phyloP scores from a whole-genome alignment of 2,329 filamentous ascomycete genomes.

The Fusarium gaditjirri region DNA sequence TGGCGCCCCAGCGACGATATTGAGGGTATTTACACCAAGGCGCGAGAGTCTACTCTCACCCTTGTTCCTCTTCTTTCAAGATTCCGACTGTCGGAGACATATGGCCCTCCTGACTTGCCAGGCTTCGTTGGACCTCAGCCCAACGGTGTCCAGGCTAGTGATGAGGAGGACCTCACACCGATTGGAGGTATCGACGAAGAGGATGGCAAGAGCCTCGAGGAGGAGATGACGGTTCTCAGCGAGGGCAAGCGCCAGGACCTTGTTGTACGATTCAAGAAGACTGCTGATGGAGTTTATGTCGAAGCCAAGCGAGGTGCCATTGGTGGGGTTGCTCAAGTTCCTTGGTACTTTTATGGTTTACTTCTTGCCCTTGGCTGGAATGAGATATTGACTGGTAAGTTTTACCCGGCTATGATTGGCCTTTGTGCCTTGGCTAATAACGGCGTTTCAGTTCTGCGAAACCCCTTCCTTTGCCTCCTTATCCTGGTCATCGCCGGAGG shows the following conservation, averaged over 20 bases:
- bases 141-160: slow-evolving; percentile 76
- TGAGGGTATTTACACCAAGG: slow-evolving; percentile 91
- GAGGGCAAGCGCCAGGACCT: slow-evolving; percentile 92
- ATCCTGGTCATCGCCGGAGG: slow-evolving; percentile 79
- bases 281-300: slow-evolving; percentile 95
- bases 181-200: slow-evolving; percentile 96
- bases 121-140: slow-evolving; percentile 86
- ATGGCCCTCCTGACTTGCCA: slow-evolving; percentile 81
- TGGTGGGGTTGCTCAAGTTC: slow-evolving; percentile 92
- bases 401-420: not conserved
- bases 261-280: slow-evolving; percentile 96
- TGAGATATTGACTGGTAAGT: slow-evolving; percentile 90
- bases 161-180: slow-evolving; percentile 88
- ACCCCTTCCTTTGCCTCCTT: slow-evolving; percentile 92
- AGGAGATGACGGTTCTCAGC: slow-evolving; percentile 94
- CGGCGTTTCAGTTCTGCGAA: slow-evolving; percentile 77
- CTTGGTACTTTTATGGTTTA: slow-evolving; percentile 92
- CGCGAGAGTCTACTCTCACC: slow-evolving; percentile 89
- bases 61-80: slow-evolving; percentile 89
- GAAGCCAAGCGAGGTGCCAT: slow-evolving; percentile 98
- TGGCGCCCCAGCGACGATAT: slow-evolving; percentile 98
- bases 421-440: slow-evolving; percentile 15
- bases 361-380: slow-evolving; percentile 97
- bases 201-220: slow-evolving; percentile 91
- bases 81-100: slow-evolving; percentile 82